A percentile compares a stretch with the other conserved stretches of the same genome.
Evolutionary conservation across 1,284 basidiomycete genomes (phyloP).

Genomic region (Volvariella surrecta): DNA sequence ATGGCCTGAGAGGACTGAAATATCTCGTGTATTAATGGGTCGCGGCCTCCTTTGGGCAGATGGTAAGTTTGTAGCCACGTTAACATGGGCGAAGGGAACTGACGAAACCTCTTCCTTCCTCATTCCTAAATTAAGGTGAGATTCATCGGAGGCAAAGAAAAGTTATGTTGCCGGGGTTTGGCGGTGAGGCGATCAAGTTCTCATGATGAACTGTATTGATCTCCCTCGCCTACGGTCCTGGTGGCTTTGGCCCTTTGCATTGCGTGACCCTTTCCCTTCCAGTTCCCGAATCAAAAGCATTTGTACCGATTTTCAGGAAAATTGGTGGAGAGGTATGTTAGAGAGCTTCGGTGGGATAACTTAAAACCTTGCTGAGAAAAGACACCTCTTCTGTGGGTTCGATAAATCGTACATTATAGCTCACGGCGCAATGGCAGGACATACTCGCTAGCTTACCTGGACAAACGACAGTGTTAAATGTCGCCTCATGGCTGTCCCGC

Average conservation of each 20-base stretch:
- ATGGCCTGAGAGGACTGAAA: constrained; percentile 34
- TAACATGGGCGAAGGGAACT: too few relatives aligned
- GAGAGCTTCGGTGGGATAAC: not conserved
- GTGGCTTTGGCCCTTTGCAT: constrained; percentile 1
- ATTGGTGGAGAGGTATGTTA: constrained; percentile 32
- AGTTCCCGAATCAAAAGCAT: constrained; percentile 38
- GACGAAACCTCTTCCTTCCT: too few relatives aligned
- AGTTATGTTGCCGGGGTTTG: constrained; percentile 27
- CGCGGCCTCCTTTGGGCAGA: constrained; percentile 34
- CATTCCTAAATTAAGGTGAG: constrained; percentile 14
- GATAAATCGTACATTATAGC: constrained; percentile 17
- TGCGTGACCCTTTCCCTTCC: constrained; percentile 2
- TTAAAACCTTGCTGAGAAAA: too few relatives aligned
- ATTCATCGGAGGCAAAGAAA: constrained; percentile 24
- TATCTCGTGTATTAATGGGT: constrained; percentile 33
- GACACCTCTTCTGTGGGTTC: too few relatives aligned
- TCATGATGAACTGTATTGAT: constrained; percentile 4
- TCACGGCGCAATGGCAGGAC: constrained; percentile 33
- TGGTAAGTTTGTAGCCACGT: constrained; percentile 12
- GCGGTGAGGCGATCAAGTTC: constrained; percentile 15
- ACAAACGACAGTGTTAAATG: constrained; percentile 27
- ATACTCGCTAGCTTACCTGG: constrained; percentile 27
- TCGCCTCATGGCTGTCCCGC: constrained; percentile 33
- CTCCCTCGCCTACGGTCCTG: not conserved
- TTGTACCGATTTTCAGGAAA: constrained; percentile 40